Percentiles rank a stretch among this genome's conserved stretches.
Conservation (phyloP, 768 basidiomycete species). For the Floccularia luteovirens region DNA sequence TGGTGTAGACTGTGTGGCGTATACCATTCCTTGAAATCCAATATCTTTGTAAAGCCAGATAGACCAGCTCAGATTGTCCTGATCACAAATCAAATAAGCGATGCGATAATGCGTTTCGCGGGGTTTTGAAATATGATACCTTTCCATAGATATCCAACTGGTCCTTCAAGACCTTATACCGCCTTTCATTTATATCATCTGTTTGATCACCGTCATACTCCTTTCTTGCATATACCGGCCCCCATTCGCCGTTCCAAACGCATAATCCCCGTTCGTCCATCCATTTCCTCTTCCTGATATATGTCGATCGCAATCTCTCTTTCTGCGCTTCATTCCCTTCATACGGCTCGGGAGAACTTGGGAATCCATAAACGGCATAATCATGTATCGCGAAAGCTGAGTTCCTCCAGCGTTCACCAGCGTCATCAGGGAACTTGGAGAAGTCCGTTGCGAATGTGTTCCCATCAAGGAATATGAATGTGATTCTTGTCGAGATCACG, state of each 20-base stretch:
- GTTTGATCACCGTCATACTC: slow-evolving; percentile 54
- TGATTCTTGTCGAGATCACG: slow-evolving; percentile 63
- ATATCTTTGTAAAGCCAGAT: slow-evolving; percentile 88
- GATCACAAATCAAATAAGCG: not conserved
- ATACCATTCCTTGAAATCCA: slow-evolving; percentile 80
- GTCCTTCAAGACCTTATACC: slow-evolving; percentile 61
- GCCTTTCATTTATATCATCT: slow-evolving; percentile 57
- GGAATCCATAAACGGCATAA: slow-evolving; percentile 68
- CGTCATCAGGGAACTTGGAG: slow-evolving; percentile 55
- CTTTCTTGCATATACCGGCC: slow-evolving; percentile 68
- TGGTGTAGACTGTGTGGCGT: slow-evolving; percentile 55
- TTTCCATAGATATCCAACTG: slow-evolving; percentile 69
- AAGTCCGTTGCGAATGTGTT: slow-evolving; percentile 81
- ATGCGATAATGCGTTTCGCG: not conserved
- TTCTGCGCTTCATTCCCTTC: slow-evolving; percentile 45
- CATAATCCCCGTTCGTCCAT: slow-evolving; percentile 58
- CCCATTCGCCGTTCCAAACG: slow-evolving; percentile 84
- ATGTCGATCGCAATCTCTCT: slow-evolving; percentile 40
- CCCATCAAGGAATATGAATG: slow-evolving; percentile 72
- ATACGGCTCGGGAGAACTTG: slow-evolving; percentile 53
- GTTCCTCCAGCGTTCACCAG: slow-evolving; percentile 54
- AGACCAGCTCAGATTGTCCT: slow-evolving; percentile 68
- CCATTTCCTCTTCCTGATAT: slow-evolving; percentile 68
- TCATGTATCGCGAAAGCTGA: slow-evolving; percentile 76
- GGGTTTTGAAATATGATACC: slow-evolving; percentile 20